These are phyloP conservation scores for Hypoxylon sp. DNA, from an alignment of 2,329 filamentous ascomycete genomes.

Conservation along the genomic window DNA sequence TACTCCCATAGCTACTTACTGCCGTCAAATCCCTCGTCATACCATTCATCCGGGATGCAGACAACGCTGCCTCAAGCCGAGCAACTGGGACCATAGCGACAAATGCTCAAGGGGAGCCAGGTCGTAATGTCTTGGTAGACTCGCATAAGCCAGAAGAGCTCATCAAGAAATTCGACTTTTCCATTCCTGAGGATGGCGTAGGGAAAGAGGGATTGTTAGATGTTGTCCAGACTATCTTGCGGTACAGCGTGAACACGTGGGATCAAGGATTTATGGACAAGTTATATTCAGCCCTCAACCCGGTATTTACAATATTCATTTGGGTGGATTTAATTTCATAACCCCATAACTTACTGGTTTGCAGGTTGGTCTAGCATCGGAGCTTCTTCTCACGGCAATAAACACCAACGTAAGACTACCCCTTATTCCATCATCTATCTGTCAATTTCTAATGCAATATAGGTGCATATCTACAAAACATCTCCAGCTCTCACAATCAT, in stretches of 20 bases:
- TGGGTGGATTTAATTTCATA: too few species aligned
- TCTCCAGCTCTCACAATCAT: constrained; percentile 88
- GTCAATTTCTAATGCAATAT: constrained; percentile 45
- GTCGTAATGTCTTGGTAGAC: constrained; percentile 68
- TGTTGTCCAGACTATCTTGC: constrained; percentile 74
- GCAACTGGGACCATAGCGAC: constrained; percentile 59
- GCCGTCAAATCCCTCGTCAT: constrained; percentile 74
- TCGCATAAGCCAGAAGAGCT: constrained; percentile 66
- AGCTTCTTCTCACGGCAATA: constrained; percentile 82
- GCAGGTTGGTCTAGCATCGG: constrained; percentile 81
- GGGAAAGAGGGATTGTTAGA: constrained; percentile 76
- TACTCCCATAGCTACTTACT: constrained; percentile 66
- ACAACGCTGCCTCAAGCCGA: constrained; percentile 65
- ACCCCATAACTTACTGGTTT: background rate
- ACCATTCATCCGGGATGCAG: constrained; percentile 75
- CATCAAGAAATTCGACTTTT: constrained; percentile 62
- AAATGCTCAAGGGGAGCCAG: constrained; percentile 48
- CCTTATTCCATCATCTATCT: background rate
- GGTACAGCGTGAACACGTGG: constrained; percentile 97
- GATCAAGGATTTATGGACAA: constrained; percentile 97
- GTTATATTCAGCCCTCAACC: constrained; percentile 88
- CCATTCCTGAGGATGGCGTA: constrained; percentile 65
- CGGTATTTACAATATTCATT: too few species aligned
- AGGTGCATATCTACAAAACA: constrained; percentile 91
- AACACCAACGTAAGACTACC: constrained; percentile 80